Evolutionary conservation across 2,329 filamentous ascomycete genomes (phyloP), one percentile per base, ranked within the genome.

Genomic region (Cephalotrichum gorgonifer): DNA sequence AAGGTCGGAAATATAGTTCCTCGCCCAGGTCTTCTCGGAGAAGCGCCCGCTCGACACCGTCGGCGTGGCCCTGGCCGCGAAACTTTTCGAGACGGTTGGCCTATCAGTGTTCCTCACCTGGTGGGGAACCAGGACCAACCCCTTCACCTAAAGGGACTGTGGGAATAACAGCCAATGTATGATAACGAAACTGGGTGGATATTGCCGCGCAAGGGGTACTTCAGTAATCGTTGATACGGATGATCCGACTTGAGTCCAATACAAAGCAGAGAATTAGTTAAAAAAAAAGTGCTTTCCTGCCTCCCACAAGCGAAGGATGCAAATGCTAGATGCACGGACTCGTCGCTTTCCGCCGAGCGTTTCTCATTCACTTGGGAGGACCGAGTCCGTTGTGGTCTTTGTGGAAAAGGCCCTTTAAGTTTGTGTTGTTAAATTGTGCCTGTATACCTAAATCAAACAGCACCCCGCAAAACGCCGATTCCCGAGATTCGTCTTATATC

Each of bases 111-210:
- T 97, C 79, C 76, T 97, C 60, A 95, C 88, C 64, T 97, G 88
- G 86, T 97, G 91, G 91, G 91, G 91, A 62, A 96, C 91, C 62
- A 85, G 86, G 64, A 93, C 88, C 71, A 91, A 89, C 75, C 88
- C 88, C 53, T 94, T 95, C 69, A 81, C 89, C 63, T 90, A 85
- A 76, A 62, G 50, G 59, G 54, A 20, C 35, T 9, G 6, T 11
- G 30, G n/a, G 30, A 11, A 52, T 6, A 4, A 2, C 23, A 27
- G 39, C n/a, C 12, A n/a, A 12, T 48, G 38, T 42, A 48, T 43
- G 20, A 48, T 48, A 26, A 43, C 20, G 27, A 20, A 31, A 20
- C 6, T 11, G 28, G n/a, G 25, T n/a, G 23, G 41, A 12, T 31
- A 12, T 15, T 15, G 12, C 11, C 30, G 30, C 30, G 15, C 12